phyloP scores from a whole-genome alignment of 441 rosid species.

The Euphorbia schlechtendalii region DNA sequence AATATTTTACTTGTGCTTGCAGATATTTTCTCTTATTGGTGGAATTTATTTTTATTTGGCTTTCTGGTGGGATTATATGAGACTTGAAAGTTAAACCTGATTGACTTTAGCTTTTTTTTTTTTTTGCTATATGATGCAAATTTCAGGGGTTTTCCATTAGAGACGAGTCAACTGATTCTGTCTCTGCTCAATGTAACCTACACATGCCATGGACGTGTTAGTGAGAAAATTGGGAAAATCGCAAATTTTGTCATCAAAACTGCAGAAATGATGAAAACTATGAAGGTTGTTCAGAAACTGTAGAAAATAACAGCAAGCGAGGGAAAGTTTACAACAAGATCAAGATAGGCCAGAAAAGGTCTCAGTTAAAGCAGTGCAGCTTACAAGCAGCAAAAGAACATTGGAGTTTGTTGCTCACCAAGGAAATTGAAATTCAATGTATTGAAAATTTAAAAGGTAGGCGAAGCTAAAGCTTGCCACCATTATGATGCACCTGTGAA shows the following conservation, averaged over 20 bases:
- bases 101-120: slow-evolving; percentile 3
- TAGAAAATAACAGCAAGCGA: slow-evolving; percentile 33
- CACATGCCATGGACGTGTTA: slow-evolving; percentile 59
- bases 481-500: slow-evolving; percentile 65
- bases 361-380: slow-evolving; percentile 31
- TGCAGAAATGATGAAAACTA: no score
- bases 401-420: slow-evolving; percentile 64
- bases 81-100: slow-evolving; percentile 6
- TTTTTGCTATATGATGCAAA: slow-evolving; percentile 14
- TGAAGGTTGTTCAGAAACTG: no score
- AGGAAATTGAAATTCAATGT: slow-evolving; percentile 47
- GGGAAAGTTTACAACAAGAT: slow-evolving; percentile 32
- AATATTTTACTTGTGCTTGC: not conserved
- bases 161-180: slow-evolving; percentile 58
- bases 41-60: not conserved
- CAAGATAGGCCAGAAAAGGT: slow-evolving; percentile 36
- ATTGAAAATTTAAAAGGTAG: slow-evolving; percentile 39
- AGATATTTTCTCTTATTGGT: not conserved
- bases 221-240: slow-evolving; percentile 35
- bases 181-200: slow-evolving; percentile 31
- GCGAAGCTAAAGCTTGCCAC: slow-evolving; percentile 30
- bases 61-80: not conserved
- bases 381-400: slow-evolving; percentile 34
- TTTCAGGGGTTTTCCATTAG: slow-evolving; percentile 77
- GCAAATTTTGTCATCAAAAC: slow-evolving; percentile 25